Conservation (phyloP, 2,329 filamentous ascomycete genomes). For the Periconia macrospinosa region DNA sequence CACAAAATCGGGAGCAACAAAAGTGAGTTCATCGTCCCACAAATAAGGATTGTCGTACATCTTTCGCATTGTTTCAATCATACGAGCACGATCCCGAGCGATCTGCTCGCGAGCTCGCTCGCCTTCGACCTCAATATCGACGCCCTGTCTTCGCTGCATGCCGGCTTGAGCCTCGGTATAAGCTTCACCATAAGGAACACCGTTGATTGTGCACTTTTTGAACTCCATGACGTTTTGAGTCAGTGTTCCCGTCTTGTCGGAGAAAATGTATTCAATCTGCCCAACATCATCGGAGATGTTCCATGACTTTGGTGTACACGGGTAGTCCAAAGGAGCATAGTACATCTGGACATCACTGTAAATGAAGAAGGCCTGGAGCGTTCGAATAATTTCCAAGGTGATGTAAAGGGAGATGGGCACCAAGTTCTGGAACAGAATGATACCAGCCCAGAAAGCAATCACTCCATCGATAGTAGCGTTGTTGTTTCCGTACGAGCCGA, state of each 20-base stretch:
- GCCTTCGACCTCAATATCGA: constrained; percentile 81
- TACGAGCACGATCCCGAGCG: constrained; percentile 71
- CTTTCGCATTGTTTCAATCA: constrained; percentile 71
- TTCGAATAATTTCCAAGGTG: constrained; percentile 91
- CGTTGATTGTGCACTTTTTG: constrained; percentile 97
- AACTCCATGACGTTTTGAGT: constrained; percentile 98
- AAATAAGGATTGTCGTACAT: constrained; percentile 90
- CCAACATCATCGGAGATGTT: constrained; percentile 98
- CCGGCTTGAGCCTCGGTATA: constrained; percentile 97
- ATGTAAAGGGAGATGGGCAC: constrained; percentile 98
- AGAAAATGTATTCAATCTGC: constrained; percentile 99
- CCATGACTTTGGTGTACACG: constrained; percentile 97
- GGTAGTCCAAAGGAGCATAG: constrained; percentile 90
- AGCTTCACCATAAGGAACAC: constrained; percentile 93
- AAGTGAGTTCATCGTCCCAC: constrained; percentile 85
- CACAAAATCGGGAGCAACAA: constrained; percentile 88
- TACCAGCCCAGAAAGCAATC: constrained; percentile 92
- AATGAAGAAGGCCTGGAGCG: constrained; percentile 93
- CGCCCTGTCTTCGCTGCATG: constrained; percentile 88
- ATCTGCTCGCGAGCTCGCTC: constrained; percentile 76
- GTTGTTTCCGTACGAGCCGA: constrained; percentile 73
- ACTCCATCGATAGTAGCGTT: constrained; percentile 80
- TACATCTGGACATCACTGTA: constrained; percentile 97
- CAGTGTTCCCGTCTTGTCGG: constrained; percentile 87
- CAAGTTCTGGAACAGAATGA: constrained; percentile 98